These are phyloP conservation scores for Globisporangium barbulae DNA, from an alignment of 352 stramenopile species.

Conservation along the genomic window DNA sequence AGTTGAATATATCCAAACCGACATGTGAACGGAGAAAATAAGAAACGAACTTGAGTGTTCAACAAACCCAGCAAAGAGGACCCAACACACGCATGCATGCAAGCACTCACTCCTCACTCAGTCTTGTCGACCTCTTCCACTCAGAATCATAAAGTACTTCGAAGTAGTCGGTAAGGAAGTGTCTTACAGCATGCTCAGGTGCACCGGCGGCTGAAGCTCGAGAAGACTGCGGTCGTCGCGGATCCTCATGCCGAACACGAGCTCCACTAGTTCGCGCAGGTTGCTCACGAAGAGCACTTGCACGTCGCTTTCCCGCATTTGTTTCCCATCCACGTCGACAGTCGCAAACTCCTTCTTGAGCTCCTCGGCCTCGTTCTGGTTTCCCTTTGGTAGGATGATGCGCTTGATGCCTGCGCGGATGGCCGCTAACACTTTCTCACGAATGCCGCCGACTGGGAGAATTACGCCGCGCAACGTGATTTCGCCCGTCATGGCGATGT, in stretches of 20 bases:
- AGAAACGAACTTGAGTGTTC: not conserved
- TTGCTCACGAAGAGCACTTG: conserved; percentile 69
- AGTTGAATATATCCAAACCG: conserved; percentile 5
- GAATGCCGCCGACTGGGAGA: conserved; percentile 89
- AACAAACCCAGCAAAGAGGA: not conserved
- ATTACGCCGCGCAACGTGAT: conserved; percentile 86
- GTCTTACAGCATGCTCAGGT: conserved; percentile 51
- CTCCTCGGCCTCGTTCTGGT: conserved; percentile 71
- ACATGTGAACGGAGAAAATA: not conserved
- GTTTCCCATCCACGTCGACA: conserved; percentile 17
- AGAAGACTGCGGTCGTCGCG: conserved; percentile 30
- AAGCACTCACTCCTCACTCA: not conserved
- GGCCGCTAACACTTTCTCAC: conserved; percentile 88
- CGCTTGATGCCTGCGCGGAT: conserved; percentile 83
- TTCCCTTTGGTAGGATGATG: conserved; percentile 71
- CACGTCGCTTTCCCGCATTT: conserved; percentile 26
- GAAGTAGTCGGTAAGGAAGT: not conserved
- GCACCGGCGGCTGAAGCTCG: conserved; percentile 23
- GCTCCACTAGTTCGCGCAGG: conserved; percentile 54
- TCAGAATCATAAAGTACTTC: not conserved
- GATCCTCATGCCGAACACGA: conserved; percentile 69
- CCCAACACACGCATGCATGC: not conserved
- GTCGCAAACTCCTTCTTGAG: conserved; percentile 56
- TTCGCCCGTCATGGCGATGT: conserved; percentile 89
- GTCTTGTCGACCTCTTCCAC: not conserved